These are phyloP conservation scores for Amanita polypyramis DNA, from an alignment of 768 basidiomycete genomes.

Conservation along the genomic window DNA sequence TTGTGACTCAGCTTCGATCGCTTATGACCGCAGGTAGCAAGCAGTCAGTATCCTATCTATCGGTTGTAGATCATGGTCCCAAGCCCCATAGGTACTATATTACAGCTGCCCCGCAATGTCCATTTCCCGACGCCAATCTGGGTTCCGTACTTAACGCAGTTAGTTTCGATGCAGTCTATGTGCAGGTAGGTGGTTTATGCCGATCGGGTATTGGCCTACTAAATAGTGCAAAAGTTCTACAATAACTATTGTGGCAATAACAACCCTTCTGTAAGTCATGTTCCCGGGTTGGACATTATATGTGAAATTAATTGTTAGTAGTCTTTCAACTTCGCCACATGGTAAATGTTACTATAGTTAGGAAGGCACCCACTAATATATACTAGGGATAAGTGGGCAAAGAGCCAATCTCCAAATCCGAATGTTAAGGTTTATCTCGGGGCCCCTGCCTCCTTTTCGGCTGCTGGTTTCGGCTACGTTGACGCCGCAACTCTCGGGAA, in stretches of 20 bases:
- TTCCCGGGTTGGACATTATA: background rate
- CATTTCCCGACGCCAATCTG: constrained; percentile 50
- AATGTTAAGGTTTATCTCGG: constrained; percentile 48
- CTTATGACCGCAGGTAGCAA: constrained; percentile 38
- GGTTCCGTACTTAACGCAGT: constrained; percentile 45
- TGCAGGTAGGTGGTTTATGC: constrained; percentile 38
- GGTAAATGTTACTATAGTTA: constrained; percentile 18
- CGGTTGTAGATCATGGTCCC: background rate
- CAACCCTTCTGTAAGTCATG: constrained; percentile 26
- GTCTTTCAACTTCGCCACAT: constrained; percentile 38
- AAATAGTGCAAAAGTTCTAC: constrained; percentile 19
- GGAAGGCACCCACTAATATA: background rate
- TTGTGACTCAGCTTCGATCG: constrained; percentile 34
- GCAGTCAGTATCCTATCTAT: constrained; percentile 20
- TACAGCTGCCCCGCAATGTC: constrained; percentile 45
- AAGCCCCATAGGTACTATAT: constrained; percentile 34
- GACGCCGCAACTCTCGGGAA: constrained; percentile 28
- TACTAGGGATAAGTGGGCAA: constrained; percentile 45
- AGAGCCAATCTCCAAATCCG: constrained; percentile 38
- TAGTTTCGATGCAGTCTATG: constrained; percentile 55
- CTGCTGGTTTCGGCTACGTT: constrained; percentile 46
- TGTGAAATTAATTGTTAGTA: background rate
- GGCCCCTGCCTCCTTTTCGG: constrained; percentile 38
- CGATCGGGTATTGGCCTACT: background rate
- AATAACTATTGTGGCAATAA: constrained; percentile 40